Conservation (phyloP, 2,329 filamentous ascomycete species). For the Colletotrichum theobromicola region DNA sequence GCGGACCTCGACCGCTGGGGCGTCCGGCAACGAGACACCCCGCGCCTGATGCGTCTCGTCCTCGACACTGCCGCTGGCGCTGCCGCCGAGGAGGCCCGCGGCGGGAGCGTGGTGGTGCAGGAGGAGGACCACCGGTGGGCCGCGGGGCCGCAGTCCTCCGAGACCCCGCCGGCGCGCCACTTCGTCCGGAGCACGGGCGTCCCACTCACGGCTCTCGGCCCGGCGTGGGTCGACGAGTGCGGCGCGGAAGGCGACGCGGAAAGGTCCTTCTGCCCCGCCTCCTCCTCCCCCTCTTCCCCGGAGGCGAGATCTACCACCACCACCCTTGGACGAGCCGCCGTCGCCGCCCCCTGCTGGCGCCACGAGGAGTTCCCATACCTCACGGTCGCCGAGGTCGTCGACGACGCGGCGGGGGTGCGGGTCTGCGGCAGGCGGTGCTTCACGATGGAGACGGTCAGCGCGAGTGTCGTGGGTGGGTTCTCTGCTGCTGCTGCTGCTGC, state of each 20-base stretch:
- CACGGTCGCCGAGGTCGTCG: conserved; percentile 50
- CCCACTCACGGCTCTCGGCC: conserved; percentile 55
- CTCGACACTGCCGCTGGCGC: conserved; percentile 51
- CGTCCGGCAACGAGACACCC: conserved; percentile 56
- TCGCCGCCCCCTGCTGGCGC: conserved; percentile 58
- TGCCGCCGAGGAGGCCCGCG: conserved; percentile 37
- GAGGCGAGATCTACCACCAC: background rate
- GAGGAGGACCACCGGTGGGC: conserved; percentile 61
- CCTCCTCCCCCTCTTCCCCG: background rate
- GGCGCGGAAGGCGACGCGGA: conserved; percentile 43
- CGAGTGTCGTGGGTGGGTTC: conserved; percentile 30
- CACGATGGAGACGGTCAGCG: conserved; percentile 50
- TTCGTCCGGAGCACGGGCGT: conserved; percentile 56
- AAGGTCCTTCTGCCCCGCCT: conserved; percentile 44
- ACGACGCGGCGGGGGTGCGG: conserved; percentile 48
- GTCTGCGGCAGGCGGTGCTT: conserved; percentile 53
- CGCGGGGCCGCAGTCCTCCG: conserved; percentile 47
- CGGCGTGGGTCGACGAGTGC: conserved; percentile 54
- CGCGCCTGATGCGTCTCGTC: conserved; percentile 53
- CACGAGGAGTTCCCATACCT: conserved; percentile 59
- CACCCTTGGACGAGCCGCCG: background rate
- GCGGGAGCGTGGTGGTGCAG: conserved; percentile 55
- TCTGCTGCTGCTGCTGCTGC: background rate
- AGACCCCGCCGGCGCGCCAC: conserved; percentile 46
- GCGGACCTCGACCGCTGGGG: conserved; percentile 56